These are phyloP conservation scores for Aspergillus heteromorphus DNA, from an alignment of 495 filamentous ascomycete species.

Conservation along the genomic window DNA sequence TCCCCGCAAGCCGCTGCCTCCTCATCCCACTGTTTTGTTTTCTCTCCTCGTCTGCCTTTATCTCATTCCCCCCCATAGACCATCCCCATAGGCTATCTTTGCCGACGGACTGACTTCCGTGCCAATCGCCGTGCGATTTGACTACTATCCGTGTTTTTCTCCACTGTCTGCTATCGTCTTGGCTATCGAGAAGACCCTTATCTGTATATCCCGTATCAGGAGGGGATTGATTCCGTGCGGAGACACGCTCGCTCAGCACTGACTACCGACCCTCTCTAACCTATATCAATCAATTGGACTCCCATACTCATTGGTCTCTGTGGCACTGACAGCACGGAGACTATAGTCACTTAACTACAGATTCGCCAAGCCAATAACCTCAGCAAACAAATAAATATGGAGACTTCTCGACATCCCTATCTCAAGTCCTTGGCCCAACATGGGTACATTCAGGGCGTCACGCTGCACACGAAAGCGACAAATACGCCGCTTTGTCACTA, in stretches of 20 bases:
- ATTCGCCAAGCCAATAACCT: neutral
- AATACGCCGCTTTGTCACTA: conserved; percentile 31
- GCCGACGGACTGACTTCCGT: neutral
- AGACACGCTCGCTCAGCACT: neutral
- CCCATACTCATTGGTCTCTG: neutral
- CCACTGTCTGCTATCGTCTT: neutral
- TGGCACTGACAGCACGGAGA: neutral
- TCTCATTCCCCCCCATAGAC: neutral
- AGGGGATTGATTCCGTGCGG: neutral
- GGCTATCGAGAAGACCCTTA: neutral
- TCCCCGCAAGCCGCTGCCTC: neutral
- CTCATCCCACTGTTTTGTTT: neutral
- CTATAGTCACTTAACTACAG: neutral
- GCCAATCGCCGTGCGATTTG: neutral
- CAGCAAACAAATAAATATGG: conserved; percentile 17
- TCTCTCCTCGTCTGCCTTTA: neutral
- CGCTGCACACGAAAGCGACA: conserved; percentile 19
- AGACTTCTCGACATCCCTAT: conserved; percentile 22
- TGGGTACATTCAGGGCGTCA: conserved; percentile 34
- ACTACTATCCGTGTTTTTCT: neutral
- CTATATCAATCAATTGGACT: neutral
- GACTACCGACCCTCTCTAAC: neutral
- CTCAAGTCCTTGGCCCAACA: conserved; percentile 27
- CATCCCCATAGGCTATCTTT: neutral
- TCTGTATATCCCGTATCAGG: neutral